phyloP scores from a whole-genome alignment of 352 stramenopile genomes.

The Thalassiosira hispida region DNA sequence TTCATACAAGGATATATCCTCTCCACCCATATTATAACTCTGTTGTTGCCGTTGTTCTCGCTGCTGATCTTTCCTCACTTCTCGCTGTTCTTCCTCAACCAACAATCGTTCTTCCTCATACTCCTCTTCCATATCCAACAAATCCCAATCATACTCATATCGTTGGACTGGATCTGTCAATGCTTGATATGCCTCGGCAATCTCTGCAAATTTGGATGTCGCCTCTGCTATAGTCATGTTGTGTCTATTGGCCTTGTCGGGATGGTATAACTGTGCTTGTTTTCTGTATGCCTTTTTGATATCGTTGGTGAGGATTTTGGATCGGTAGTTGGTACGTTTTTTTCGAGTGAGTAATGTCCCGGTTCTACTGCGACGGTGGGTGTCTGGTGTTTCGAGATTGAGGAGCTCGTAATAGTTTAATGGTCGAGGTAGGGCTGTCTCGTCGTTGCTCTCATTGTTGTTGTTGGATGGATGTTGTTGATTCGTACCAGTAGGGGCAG shows the following conservation, averaged over 20 bases:
- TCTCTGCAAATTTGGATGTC: slow-evolving; percentile 70
- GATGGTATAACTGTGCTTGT: slow-evolving; percentile 75
- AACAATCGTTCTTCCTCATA: slow-evolving; percentile 53
- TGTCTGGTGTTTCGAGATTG: slow-evolving; percentile 38
- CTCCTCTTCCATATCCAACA: slow-evolving; percentile 64
- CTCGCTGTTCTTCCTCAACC: slow-evolving; percentile 38
- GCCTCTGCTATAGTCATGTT: slow-evolving; percentile 65
- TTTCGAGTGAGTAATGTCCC: slow-evolving; percentile 35
- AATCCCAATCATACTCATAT: slow-evolving; percentile 73
- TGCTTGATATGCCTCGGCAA: slow-evolving; percentile 77
- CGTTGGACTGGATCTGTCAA: slow-evolving; percentile 58
- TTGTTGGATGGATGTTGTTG: slow-evolving; percentile 4
- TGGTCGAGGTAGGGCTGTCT: slow-evolving; percentile 6
- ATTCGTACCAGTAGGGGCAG: slow-evolving; percentile 3
- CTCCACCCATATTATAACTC: slow-evolving; percentile 3
- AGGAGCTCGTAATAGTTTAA: slow-evolving; percentile 54
- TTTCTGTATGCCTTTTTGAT: slow-evolving; percentile 79
- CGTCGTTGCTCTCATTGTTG: neutral
- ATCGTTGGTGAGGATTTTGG: slow-evolving; percentile 55
- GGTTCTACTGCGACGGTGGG: slow-evolving; percentile 36
- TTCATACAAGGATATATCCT: slow-evolving; percentile 46
- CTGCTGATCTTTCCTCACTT: slow-evolving; percentile 1
- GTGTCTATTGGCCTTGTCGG: slow-evolving; percentile 62
- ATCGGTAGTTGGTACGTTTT: slow-evolving; percentile 43
- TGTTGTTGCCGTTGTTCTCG: slow-evolving; percentile 8